These are phyloP conservation scores for Calonectria pseudoturangicola DNA, from an alignment of 2,329 filamentous ascomycete species.

Conservation along the genomic window DNA sequence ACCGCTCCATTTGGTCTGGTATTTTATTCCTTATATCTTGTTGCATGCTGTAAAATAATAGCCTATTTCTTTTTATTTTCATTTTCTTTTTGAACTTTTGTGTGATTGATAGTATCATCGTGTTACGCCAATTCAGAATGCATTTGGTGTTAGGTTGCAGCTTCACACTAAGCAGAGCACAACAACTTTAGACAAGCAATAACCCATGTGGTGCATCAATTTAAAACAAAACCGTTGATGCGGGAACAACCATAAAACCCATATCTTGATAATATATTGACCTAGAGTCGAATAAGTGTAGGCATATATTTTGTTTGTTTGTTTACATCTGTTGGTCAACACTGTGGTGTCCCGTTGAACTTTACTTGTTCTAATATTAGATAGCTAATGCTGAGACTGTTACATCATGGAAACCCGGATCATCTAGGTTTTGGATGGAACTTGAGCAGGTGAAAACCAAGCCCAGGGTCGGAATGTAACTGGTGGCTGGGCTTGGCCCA, in stretches of 20 bases:
- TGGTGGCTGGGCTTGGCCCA: neutral
- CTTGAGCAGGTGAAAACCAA: neutral
- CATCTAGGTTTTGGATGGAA: neutral
- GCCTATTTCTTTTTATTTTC: neutral
- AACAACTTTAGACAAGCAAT: neutral
- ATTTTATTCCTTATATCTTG: no score
- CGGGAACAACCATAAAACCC: neutral
- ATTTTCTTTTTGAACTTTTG: no score
- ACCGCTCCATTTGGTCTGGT: no score
- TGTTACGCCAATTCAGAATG: neutral
- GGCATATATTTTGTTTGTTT: neutral
- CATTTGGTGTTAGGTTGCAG: no score
- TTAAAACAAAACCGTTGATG: neutral
- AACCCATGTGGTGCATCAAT: neutral
- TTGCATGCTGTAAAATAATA: no score
- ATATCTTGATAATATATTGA: neutral
- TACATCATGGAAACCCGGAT: neutral
- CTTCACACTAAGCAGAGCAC: neutral
- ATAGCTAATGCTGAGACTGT: neutral
- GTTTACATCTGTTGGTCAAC: conserved; percentile 1
- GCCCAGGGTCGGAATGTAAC: conserved; percentile 4
- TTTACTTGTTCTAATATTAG: neutral
- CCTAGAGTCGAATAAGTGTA: no score
- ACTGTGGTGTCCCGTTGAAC: neutral
- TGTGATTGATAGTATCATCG: neutral